A percentile compares a stretch with the other conserved stretches of the same genome.
Evolutionary conservation across 1,284 basidiomycete species (phyloP).

Genomic region (Cystobasidiaceae sp.): DNA sequence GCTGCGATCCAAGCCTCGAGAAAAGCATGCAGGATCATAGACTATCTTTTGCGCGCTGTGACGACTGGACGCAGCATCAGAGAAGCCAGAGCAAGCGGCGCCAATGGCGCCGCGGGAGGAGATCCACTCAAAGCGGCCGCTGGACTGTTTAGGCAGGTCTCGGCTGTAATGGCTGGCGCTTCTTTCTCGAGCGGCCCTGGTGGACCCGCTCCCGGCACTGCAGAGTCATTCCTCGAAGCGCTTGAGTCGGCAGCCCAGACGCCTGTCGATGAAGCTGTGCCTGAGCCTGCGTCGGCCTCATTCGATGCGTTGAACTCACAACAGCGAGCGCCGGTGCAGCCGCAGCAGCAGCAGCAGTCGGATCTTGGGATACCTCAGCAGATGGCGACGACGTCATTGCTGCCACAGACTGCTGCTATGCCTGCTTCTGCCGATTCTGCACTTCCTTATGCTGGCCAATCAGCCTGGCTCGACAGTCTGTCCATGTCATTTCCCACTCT

Average conservation of each 20-base stretch:
- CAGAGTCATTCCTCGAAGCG: neutral
- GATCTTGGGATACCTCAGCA: too few species aligned
- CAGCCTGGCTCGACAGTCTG: too few species aligned
- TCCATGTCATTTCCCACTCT: too few species aligned
- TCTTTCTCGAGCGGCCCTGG: neutral
- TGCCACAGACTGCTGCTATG: too few species aligned
- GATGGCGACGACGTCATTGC: too few species aligned
- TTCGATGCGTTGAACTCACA: too few species aligned
- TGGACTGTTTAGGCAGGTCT: neutral
- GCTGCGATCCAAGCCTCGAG: neutral
- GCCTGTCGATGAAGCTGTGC: neutral
- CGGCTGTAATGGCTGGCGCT: neutral
- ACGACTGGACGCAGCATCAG: neutral
- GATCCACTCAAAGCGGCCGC: too few species aligned
- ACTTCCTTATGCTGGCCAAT: too few species aligned
- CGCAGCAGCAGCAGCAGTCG: too few species aligned
- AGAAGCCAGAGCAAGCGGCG: neutral
- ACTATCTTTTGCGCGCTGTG: neutral
- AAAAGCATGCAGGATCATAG: neutral
- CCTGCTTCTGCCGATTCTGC: too few species aligned
- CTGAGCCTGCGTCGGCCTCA: neutral
- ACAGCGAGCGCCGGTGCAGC: too few species aligned
- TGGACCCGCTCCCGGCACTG: neutral
- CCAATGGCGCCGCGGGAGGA: too few species aligned
- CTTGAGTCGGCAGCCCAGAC: neutral